Conservation (phyloP, 139 green algal genomes). For the Chlamydomonas asymmetrica region DNA sequence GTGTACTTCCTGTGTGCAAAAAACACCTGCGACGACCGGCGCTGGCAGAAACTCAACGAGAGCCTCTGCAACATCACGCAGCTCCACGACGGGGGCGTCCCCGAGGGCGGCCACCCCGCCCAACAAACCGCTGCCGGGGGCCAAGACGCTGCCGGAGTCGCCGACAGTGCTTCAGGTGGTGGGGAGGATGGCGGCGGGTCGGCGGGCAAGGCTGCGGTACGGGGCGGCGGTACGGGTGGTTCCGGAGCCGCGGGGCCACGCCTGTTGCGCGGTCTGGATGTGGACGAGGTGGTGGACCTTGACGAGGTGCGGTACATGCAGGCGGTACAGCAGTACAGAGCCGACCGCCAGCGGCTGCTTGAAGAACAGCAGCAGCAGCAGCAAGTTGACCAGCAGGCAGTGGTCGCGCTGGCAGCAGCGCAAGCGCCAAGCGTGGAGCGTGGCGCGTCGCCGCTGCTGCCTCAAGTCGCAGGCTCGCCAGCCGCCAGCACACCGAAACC, state of each 20-base stretch:
- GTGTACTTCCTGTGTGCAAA: constrained; percentile 88
- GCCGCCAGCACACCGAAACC: no score
- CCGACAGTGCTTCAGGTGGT: constrained; percentile 1
- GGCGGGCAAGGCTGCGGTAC: constrained; percentile 13
- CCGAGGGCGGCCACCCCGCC: neutral
- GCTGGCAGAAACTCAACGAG: constrained; percentile 44
- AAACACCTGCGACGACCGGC: constrained; percentile 75
- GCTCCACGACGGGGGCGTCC: no score
- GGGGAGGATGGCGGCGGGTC: neutral
- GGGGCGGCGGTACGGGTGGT: no score
- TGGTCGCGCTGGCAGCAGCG: no score
- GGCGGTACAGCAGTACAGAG: constrained; percentile 2
- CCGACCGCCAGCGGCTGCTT: no score
- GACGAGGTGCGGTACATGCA: neutral
- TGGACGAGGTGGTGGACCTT: constrained; percentile 43
- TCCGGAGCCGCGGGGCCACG: no score
- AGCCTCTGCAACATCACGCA: constrained; percentile 25
- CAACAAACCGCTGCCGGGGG: neutral
- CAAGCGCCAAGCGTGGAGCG: no score
- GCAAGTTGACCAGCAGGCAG: no score
- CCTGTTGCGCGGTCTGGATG: constrained; percentile 26
- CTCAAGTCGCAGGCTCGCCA: no score
- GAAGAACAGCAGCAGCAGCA: no score
- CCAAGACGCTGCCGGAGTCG: neutral
- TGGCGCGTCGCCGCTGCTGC: no score